phyloP scores from a whole-genome alignment of 805 yeast species.

The Candida insectalens region DNA sequence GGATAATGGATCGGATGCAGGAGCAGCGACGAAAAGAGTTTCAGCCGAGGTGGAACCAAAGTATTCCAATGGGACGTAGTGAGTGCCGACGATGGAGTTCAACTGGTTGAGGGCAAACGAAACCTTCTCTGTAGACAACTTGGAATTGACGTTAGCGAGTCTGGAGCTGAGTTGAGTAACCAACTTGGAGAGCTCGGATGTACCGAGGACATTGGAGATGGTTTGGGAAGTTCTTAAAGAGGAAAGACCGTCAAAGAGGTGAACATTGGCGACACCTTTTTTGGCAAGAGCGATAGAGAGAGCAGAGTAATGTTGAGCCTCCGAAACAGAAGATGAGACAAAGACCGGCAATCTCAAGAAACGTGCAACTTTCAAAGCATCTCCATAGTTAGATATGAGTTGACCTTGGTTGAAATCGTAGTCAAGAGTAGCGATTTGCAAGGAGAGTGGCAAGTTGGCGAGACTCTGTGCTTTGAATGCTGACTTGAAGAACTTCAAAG shows the following conservation, averaged over 20 bases:
- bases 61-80: conserved; percentile 58
- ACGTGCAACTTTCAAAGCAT: conserved; percentile 54
- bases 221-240: conserved; percentile 43
- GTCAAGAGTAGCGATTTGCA: conserved; percentile 71
- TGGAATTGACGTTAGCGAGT: conserved; percentile 13
- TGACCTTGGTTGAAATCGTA: conserved; percentile 44
- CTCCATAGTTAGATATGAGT: conserved; percentile 54
- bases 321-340: conserved; percentile 52
- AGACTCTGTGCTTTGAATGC: neutral
- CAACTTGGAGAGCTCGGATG: conserved; percentile 30
- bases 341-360: conserved; percentile 57
- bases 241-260: conserved; percentile 74
- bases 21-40: conserved; percentile 71
- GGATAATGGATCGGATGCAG: conserved; percentile 62
- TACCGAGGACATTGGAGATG: conserved; percentile 32
- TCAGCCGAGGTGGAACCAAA: conserved; percentile 50
- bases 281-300: conserved; percentile 57
- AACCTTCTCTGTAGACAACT: conserved; percentile 26
- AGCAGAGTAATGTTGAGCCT: conserved; percentile 58
- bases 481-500: conserved; percentile 53
- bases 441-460: conserved; percentile 47
- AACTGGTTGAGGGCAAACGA: conserved; percentile 37
- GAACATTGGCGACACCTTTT: conserved; percentile 53
- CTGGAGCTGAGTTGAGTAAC: conserved; percentile 28
- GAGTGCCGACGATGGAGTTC: conserved; percentile 45